A percentile compares a stretch with the other conserved stretches of the same genome.
Conservation (phyloP, 495 filamentous ascomycete genomes). For the Aspergillus incahuasiensis region DNA sequence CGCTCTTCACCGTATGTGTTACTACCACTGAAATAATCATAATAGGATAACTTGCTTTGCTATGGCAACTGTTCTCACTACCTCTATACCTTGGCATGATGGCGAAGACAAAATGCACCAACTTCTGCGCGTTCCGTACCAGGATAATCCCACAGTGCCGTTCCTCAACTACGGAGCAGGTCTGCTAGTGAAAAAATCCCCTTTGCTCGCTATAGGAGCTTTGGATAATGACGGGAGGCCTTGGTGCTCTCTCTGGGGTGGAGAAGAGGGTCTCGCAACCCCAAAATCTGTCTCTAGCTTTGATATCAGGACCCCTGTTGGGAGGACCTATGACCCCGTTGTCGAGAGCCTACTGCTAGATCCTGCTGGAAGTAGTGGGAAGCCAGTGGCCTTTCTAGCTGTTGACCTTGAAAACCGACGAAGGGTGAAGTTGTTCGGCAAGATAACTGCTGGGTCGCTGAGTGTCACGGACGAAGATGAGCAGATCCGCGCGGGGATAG, state of each 20-base stretch:
- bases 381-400: conserved; percentile 55
- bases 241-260: conserved; percentile 73
- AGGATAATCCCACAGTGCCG: conserved; percentile 58
- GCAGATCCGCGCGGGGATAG: conserved; percentile 31
- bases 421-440: conserved; percentile 64
- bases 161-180: conserved; percentile 50
- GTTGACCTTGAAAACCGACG: conserved; percentile 63
- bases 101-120: conserved; percentile 49
- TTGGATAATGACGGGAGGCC: conserved; percentile 59
- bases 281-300: conserved; percentile 54
- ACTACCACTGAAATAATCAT: background rate
- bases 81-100: conserved; percentile 42
- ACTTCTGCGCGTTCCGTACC: conserved; percentile 39
- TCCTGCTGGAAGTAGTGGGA: conserved; percentile 27
- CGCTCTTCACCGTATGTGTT: background rate
- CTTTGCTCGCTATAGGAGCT: conserved; percentile 66
- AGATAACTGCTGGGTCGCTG: conserved; percentile 55
- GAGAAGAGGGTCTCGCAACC: conserved; percentile 59
- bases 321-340: conserved; percentile 60
- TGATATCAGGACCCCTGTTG: conserved; percentile 55
- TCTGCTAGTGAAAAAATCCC: conserved; percentile 50
- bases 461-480: conserved; percentile 20
- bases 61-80: conserved; percentile 42
- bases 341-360: conserved; percentile 46
- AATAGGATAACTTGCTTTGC: background rate